Conservation (phyloP, 768 basidiomycete species). For the Lyophyllum shimeji region DNA sequence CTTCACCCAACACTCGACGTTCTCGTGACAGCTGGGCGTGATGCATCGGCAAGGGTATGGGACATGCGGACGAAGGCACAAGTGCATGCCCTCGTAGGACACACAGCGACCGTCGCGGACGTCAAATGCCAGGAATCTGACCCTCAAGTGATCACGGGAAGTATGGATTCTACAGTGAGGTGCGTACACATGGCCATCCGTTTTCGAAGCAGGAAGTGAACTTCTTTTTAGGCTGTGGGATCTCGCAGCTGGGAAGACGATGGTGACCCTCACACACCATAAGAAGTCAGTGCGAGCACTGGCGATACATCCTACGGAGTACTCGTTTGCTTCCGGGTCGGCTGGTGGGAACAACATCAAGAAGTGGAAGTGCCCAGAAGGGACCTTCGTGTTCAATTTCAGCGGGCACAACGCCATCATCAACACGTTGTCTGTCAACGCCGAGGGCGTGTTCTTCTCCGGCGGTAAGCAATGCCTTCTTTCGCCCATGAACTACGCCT, state of each 20-base stretch:
- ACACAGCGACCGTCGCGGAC: conserved; percentile 93
- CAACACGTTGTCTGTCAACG: conserved; percentile 91
- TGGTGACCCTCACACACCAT: conserved; percentile 97
- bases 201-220: not conserved
- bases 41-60: conserved; percentile 97
- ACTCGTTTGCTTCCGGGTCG: conserved; percentile 92
- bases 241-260: conserved; percentile 95
- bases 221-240: conserved; percentile 80
- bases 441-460: conserved; percentile 96
- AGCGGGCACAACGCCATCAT: conserved; percentile 96
- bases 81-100: conserved; percentile 90
- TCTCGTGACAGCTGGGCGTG: conserved; percentile 92
- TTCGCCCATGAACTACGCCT: not conserved
- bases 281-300: conserved; percentile 96
- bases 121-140: conserved; percentile 97
- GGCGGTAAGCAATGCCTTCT: conserved; percentile 62
- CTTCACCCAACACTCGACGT: conserved; percentile 96
- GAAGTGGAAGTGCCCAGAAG: conserved; percentile 99
- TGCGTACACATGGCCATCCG: conserved; percentile 29
- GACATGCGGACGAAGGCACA: conserved; percentile 99
- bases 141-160: conserved; percentile 96
- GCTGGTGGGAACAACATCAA: conserved; percentile 99
- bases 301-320: conserved; percentile 94
- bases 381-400: conserved; percentile 95
- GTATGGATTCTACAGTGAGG: conserved; percentile 97